Conservation (phyloP, 768 basidiomycete species). For the Xerocomellus dryophilus region DNA sequence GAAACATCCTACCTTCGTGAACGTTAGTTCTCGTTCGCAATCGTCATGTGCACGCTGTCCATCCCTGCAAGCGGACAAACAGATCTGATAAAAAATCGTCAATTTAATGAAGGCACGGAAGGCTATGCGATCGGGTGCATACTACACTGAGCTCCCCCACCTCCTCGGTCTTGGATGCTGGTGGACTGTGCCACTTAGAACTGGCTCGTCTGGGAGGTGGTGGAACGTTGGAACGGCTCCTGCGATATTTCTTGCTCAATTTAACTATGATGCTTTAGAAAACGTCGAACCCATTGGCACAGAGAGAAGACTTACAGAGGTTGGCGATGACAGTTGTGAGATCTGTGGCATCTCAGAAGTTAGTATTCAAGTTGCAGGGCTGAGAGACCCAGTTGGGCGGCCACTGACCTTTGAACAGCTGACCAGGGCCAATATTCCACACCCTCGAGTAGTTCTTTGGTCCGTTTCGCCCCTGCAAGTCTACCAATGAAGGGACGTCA, state of each 20-base stretch:
- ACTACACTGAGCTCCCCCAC: constrained; percentile 22
- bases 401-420: constrained; percentile 16
- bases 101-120: neutral
- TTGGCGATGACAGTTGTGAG: neutral
- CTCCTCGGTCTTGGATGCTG: neutral
- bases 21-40: constrained; percentile 13
- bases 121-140: neutral
- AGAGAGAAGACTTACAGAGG: constrained; percentile 9
- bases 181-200: constrained; percentile 1
- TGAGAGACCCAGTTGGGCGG: neutral
- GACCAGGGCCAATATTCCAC: constrained; percentile 16
- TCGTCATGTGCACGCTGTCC: constrained; percentile 25
- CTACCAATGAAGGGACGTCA: constrained; percentile 3
- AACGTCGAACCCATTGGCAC: neutral
- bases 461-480: constrained; percentile 13
- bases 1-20: constrained; percentile 22
- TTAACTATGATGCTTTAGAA: constrained; percentile 3
- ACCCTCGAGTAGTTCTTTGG: constrained; percentile 17
- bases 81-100: constrained; percentile 14
- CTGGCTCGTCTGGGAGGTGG: constrained; percentile 8
- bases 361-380: neutral
- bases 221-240: neutral
- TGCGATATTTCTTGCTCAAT: neutral
- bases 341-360: neutral
- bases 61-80: constrained; percentile 28